Conservation (phyloP, 306 rosid genomes). For the Senna siamea region DNA sequence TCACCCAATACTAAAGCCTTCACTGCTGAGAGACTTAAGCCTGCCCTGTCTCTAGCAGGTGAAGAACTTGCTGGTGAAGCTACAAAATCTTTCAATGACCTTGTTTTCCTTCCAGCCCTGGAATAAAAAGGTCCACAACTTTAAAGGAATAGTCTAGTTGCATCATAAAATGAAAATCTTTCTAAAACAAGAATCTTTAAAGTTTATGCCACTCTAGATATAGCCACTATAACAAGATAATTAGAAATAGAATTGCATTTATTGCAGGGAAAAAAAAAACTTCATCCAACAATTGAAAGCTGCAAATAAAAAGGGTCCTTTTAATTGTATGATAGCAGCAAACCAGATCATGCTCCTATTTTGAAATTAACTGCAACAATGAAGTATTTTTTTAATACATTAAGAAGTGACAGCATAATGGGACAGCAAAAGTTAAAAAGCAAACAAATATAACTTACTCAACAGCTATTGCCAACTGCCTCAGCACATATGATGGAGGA, state of each 20-base stretch:
- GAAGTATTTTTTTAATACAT: slow-evolving; percentile 21
- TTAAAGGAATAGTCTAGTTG: slow-evolving; percentile 33
- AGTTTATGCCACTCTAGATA: neutral
- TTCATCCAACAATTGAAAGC: slow-evolving; percentile 16
- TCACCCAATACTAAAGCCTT: slow-evolving; percentile 87
- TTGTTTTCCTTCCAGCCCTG: slow-evolving; percentile 83
- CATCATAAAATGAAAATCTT: slow-evolving; percentile 27
- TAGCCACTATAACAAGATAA: neutral
- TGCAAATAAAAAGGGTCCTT: slow-evolving; percentile 8
- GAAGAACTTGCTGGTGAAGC: slow-evolving; percentile 70
- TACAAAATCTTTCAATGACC: slow-evolving; percentile 78
- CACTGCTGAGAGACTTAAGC: slow-evolving; percentile 76
- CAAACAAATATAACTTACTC: slow-evolving; percentile 70
- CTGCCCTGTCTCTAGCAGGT: slow-evolving; percentile 73
- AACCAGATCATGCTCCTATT: neutral
- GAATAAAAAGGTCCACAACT: slow-evolving; percentile 38
- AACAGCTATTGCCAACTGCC: slow-evolving; percentile 84
- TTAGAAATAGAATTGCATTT: neutral
- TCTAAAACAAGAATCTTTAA: slow-evolving; percentile 24
- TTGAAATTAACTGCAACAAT: slow-evolving; percentile 22
- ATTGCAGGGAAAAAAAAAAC: neutral
- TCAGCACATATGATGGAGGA: slow-evolving; percentile 73
- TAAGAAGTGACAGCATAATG: slow-evolving; percentile 27
- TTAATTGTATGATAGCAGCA: neutral
- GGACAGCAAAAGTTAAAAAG: slow-evolving; percentile 31